Conservation (phyloP, 352 stramenopile species). For the Phytophthora kernoviae region DNA sequence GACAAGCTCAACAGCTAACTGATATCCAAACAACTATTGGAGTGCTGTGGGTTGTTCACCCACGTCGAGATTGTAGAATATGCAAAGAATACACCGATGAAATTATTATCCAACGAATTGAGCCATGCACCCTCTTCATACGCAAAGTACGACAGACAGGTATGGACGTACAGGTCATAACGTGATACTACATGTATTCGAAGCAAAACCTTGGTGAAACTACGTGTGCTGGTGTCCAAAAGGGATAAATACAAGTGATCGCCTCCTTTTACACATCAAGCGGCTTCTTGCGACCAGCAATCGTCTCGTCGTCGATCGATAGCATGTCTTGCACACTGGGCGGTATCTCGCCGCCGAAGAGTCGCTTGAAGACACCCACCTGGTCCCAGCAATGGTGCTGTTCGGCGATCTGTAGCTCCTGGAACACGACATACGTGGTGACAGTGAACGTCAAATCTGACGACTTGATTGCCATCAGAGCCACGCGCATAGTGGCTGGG, state of each 20-base stretch:
- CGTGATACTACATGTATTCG: too few relatives aligned
- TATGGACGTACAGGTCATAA: too few relatives aligned
- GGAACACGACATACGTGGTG: constrained; percentile 84
- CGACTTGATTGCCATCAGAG: constrained; percentile 78
- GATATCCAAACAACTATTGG: constrained; percentile 2
- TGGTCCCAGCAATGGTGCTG: constrained; percentile 87
- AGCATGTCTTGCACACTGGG: constrained; percentile 60
- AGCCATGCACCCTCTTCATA: neutral
- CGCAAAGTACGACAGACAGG: too few relatives aligned
- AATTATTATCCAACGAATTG: neutral
- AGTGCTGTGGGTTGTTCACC: too few relatives aligned
- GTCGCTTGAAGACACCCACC: constrained; percentile 79
- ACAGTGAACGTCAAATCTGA: constrained; percentile 85
- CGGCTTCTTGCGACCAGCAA: constrained; percentile 29
- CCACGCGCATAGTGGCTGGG: constrained; percentile 65
- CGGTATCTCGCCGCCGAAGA: constrained; percentile 80
- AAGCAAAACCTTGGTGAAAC: neutral
- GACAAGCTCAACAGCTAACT: constrained; percentile 6
- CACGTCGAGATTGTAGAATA: constrained; percentile 16
- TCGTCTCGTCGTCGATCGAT: constrained; percentile 50
- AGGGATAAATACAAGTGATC: constrained; percentile 28
- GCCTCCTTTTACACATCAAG: constrained; percentile 32
- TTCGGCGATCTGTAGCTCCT: constrained; percentile 69
- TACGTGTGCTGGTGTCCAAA: neutral
- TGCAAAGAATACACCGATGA: neutral